These are phyloP conservation scores for Kodamaea fungicola DNA, from an alignment of 1,139 yeast species.

Conservation along the genomic window DNA sequence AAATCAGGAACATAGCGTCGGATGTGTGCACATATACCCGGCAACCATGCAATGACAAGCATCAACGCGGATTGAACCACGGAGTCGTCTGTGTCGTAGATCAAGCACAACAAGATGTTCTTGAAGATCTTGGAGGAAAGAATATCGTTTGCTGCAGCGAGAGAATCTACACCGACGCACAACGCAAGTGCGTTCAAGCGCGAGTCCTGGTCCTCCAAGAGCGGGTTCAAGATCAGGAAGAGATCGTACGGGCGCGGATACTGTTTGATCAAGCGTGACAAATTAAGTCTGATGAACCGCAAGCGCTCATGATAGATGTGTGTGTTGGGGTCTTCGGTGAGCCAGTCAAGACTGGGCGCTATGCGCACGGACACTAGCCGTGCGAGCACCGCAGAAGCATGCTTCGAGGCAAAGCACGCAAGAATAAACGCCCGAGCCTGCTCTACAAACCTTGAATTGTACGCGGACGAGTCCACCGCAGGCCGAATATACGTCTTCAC, in stretches of 20 bases:
- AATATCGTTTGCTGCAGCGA: conserved; percentile 23
- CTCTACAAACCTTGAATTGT: conserved; percentile 35
- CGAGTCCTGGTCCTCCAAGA: conserved; percentile 23
- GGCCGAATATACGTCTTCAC: conserved; percentile 48
- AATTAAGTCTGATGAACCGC: conserved; percentile 45
- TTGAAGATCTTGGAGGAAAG: conserved; percentile 36
- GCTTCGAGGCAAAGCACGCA: no score
- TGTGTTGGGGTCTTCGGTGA: conserved; percentile 19
- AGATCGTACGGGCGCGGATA: conserved; percentile 7
- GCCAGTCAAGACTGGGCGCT: conserved; percentile 18
- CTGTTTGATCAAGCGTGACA: no score
- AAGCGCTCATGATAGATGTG: conserved; percentile 45
- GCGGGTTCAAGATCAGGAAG: conserved; percentile 30
- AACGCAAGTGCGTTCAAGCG: conserved; percentile 32
- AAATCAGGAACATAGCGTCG: conserved; percentile 38
- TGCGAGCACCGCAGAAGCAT: no score
- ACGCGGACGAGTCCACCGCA: conserved; percentile 63
- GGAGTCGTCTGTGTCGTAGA: conserved; percentile 43
- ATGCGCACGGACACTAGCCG: conserved; percentile 9
- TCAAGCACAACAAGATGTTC: conserved; percentile 39
- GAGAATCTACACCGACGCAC: conserved; percentile 12
- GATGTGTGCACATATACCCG: conserved; percentile 43
- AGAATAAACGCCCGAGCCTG: conserved; percentile 26
- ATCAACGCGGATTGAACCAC: conserved; percentile 42
- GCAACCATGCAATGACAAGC: conserved; percentile 51